These are phyloP conservation scores for Extremus antarcticus DNA, from an alignment of 495 filamentous ascomycete genomes.

Conservation along the genomic window DNA sequence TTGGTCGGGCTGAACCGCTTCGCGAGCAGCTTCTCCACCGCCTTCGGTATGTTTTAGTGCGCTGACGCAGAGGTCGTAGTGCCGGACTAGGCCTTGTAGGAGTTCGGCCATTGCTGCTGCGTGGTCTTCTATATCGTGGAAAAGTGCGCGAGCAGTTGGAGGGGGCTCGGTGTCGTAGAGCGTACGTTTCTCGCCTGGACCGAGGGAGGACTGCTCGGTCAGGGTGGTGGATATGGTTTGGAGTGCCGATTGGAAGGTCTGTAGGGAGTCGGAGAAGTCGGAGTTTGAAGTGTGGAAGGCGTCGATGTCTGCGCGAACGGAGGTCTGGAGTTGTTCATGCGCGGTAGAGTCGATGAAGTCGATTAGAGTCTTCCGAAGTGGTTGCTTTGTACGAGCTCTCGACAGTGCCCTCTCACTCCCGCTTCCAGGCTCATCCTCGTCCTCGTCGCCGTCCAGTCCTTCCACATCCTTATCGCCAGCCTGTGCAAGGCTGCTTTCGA, in stretches of 20 bases:
- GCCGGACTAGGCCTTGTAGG: slow-evolving; percentile 70
- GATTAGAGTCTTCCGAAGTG: slow-evolving; percentile 66
- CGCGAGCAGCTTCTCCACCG: slow-evolving; percentile 58
- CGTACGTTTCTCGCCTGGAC: slow-evolving; percentile 5
- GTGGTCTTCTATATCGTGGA: slow-evolving; percentile 62
- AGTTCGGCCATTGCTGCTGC: slow-evolving; percentile 75
- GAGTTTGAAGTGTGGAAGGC: slow-evolving; percentile 26
- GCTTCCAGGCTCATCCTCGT: background rate
- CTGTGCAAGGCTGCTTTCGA: slow-evolving; percentile 53
- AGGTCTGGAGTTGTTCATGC: slow-evolving; percentile 56
- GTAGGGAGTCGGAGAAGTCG: slow-evolving; percentile 20
- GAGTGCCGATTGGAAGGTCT: slow-evolving; percentile 13
- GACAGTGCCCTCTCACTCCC: slow-evolving; percentile 26
- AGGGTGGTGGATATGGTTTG: background rate
- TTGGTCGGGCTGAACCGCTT: slow-evolving; percentile 34
- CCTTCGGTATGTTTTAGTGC: slow-evolving; percentile 91
- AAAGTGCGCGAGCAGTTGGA: slow-evolving; percentile 52
- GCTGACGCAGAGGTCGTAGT: slow-evolving; percentile 90
- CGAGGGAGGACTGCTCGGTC: slow-evolving; percentile 12
- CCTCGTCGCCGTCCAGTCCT: background rate
- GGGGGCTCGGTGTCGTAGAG: slow-evolving; percentile 10
- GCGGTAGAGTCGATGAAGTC: slow-evolving; percentile 83
- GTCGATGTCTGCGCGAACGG: slow-evolving; percentile 57
- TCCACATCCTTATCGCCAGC: slow-evolving; percentile 10
- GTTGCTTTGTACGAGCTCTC: slow-evolving; percentile 42